Conservation (phyloP, 805 yeast species). For the Sugiyamaella marilandica region DNA sequence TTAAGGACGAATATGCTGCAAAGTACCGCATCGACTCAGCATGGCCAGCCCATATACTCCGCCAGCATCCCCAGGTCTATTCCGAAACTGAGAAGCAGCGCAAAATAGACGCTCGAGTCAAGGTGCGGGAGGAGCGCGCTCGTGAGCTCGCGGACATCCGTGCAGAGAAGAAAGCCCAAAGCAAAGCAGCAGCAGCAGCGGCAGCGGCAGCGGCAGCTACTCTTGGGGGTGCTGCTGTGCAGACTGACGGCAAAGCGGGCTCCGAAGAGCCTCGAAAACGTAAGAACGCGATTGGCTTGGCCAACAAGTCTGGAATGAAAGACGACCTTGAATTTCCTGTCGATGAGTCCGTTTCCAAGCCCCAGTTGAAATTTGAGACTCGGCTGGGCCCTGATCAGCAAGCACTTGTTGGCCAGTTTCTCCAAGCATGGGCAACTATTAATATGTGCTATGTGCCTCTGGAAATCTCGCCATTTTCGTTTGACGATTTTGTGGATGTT, state of each 20-base stretch:
- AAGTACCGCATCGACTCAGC: constrained; percentile 51
- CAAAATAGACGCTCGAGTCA: constrained; percentile 1
- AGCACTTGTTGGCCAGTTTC: constrained; percentile 24
- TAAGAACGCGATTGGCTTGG: background rate
- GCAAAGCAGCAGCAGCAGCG: background rate
- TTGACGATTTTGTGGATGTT: constrained; percentile 68
- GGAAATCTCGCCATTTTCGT: constrained; percentile 65
- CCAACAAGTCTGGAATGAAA: background rate
- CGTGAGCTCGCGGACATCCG: constrained; percentile 11
- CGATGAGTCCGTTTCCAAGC: constrained; percentile 3
- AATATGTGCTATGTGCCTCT: constrained; percentile 65
- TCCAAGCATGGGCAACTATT: constrained; percentile 72
- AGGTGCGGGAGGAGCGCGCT: constrained; percentile 2
- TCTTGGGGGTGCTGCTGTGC: background rate
- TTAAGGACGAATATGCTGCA: constrained; percentile 68
- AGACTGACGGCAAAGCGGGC: background rate
- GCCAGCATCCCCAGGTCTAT: constrained; percentile 3
- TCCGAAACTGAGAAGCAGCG: background rate
- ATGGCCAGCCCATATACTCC: background rate
- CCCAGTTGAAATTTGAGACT: constrained; percentile 10
- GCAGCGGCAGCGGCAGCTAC: background rate
- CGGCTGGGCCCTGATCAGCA: constrained; percentile 7
- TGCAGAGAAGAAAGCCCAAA: constrained; percentile 12
- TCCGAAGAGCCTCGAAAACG: constrained; percentile 1
- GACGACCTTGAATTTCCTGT: constrained; percentile 2